Percentiles rank a stretch among this genome's conserved stretches.
These are phyloP conservation scores for Penicilliopsis zonata DNA, from an alignment of 495 filamentous ascomycete species.

Conservation along the genomic window DNA sequence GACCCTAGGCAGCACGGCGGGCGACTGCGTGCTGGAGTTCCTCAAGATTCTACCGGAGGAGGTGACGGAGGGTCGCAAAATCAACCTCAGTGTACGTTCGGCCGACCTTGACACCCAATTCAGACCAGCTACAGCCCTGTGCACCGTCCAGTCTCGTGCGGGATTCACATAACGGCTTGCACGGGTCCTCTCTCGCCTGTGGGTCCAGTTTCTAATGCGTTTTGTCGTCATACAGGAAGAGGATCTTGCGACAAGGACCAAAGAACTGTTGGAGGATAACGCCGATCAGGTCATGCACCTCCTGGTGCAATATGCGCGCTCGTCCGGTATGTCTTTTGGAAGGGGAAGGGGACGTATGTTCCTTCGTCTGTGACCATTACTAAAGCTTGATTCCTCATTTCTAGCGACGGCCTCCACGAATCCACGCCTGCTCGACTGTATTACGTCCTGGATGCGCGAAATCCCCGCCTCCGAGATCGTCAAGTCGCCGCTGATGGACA, in stretches of 20 bases:
- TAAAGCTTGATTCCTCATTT: slow-evolving; percentile 2
- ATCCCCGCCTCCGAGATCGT: slow-evolving; percentile 75
- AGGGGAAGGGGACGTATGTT: no score
- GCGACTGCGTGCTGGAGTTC: slow-evolving; percentile 86
- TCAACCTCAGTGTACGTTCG: slow-evolving; percentile 91
- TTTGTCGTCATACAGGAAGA: slow-evolving; percentile 64
- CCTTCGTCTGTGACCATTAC: not conserved
- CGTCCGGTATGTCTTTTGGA: slow-evolving; percentile 65
- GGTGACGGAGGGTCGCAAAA: slow-evolving; percentile 97
- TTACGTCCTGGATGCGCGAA: slow-evolving; percentile 92
- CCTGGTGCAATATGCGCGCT: slow-evolving; percentile 78
- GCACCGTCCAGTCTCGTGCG: slow-evolving; percentile 6
- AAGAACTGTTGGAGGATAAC: slow-evolving; percentile 83
- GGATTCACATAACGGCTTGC: slow-evolving; percentile 10
- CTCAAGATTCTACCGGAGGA: slow-evolving; percentile 94
- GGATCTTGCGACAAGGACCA: slow-evolving; percentile 68
- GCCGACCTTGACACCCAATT: slow-evolving; percentile 29
- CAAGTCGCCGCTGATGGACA: slow-evolving; percentile 71
- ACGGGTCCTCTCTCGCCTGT: slow-evolving; percentile 8
- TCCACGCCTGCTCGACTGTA: slow-evolving; percentile 84
- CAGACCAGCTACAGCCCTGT: no score
- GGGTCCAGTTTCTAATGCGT: slow-evolving; percentile 34
- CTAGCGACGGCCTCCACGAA: slow-evolving; percentile 63
- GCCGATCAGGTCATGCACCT: slow-evolving; percentile 74
- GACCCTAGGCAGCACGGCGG: slow-evolving; percentile 61